Percentiles rank a stretch among this genome's conserved stretches.
These are phyloP conservation scores for Torulaspora quercuum DNA, from an alignment of 805 yeast genomes.

Conservation along the genomic window DNA sequence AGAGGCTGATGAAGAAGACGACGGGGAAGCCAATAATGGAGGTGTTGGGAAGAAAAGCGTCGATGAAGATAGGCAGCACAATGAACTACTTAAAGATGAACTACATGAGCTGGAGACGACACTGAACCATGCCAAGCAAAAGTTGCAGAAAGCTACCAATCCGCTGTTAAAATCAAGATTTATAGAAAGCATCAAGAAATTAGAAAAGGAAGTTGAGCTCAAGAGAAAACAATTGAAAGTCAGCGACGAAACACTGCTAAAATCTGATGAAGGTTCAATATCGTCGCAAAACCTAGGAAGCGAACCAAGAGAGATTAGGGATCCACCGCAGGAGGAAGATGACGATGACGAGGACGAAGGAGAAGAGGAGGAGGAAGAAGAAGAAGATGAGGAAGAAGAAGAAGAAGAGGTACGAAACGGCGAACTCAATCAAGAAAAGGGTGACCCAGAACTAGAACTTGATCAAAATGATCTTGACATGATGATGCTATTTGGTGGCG, in stretches of 20 bases:
- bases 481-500: constrained; percentile 40
- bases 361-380: constrained; percentile 21
- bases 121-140: constrained; percentile 68
- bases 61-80: constrained; percentile 59
- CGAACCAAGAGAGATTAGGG: constrained; percentile 8
- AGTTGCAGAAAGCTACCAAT: constrained; percentile 68
- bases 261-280: constrained; percentile 24
- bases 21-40: constrained; percentile 49
- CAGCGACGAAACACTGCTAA: constrained; percentile 32
- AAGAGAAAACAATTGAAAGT: constrained; percentile 63
- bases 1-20: constrained; percentile 44
- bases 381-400: constrained; percentile 30
- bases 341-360: constrained; percentile 38
- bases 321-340: constrained; percentile 22
- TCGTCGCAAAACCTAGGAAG: constrained; percentile 24
- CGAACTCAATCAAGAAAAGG: constrained; percentile 10
- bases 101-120: constrained; percentile 76
- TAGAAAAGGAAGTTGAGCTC: constrained; percentile 76
- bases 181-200: constrained; percentile 70
- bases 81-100: constrained; percentile 78
- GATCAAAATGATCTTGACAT: constrained; percentile 38
- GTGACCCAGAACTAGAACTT: constrained; percentile 28
- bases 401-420: constrained; percentile 32
- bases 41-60: constrained; percentile 50
- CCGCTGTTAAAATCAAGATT: constrained; percentile 86